These are phyloP conservation scores for Aspergillus funiculosus DNA, from an alignment of 495 filamentous ascomycete species.

Conservation along the genomic window DNA sequence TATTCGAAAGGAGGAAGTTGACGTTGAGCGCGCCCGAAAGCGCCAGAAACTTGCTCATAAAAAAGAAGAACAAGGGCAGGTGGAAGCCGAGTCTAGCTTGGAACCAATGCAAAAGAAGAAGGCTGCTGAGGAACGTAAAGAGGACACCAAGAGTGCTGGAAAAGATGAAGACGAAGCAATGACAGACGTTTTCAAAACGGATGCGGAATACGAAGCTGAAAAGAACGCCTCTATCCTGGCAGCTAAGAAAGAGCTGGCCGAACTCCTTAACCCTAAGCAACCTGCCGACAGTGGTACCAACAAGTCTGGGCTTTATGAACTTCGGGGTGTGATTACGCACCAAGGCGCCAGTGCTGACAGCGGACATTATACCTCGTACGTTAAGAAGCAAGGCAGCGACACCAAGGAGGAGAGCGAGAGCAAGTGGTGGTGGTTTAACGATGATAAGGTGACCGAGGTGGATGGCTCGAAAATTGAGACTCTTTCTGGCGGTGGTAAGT, in stretches of 20 bases:
- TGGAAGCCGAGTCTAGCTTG: constrained; percentile 28
- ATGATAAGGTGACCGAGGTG: constrained; percentile 94
- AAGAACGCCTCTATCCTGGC: constrained; percentile 62
- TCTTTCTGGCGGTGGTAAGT: constrained; percentile 79
- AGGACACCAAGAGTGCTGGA: constrained; percentile 31
- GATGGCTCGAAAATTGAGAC: constrained; percentile 85
- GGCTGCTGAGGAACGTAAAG: constrained; percentile 46
- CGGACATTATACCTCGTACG: constrained; percentile 94
- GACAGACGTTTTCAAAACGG: constrained; percentile 78
- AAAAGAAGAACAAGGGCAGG: constrained; percentile 46
- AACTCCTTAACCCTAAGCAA: constrained; percentile 64
- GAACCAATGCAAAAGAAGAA: constrained; percentile 49
- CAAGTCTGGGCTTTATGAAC: constrained; percentile 88
- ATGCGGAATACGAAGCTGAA: constrained; percentile 86
- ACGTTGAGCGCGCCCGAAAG: constrained; percentile 71
- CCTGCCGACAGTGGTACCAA: constrained; percentile 76
- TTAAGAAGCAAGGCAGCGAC: constrained; percentile 75
- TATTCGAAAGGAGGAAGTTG: constrained; percentile 88
- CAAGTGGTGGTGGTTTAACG: constrained; percentile 99
- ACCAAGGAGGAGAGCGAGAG: constrained; percentile 76
- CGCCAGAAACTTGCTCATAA: constrained; percentile 30
- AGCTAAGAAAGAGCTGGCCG: constrained; percentile 78
- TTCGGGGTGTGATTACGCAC: constrained; percentile 93
- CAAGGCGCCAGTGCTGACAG: constrained; percentile 96
- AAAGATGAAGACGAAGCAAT: constrained; percentile 66